Evolutionary conservation across 1,284 basidiomycete species (phyloP).

Genomic region (Coriolopsis trogii): DNA sequence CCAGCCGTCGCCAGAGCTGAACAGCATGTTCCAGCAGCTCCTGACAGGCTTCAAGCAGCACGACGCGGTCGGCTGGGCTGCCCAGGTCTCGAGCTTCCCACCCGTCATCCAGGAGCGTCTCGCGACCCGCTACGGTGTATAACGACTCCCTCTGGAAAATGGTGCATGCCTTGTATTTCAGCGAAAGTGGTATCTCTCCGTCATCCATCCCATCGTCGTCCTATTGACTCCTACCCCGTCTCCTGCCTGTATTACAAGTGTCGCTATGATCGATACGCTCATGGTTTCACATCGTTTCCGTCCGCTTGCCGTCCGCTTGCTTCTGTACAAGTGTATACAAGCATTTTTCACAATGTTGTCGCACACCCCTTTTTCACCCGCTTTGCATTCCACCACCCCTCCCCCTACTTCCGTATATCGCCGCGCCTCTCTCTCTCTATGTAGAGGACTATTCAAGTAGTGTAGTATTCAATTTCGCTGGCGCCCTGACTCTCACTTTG

Average conservation of each 20-base stretch:
- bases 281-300: no score
- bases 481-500: constrained; percentile 9
- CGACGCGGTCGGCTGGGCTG: constrained; percentile 77
- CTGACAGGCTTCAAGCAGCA: constrained; percentile 86
- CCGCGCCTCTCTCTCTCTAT: constrained; percentile 14
- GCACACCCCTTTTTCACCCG: constrained; percentile 3
- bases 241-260: constrained; percentile 19
- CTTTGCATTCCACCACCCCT: constrained; percentile 13
- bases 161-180: background rate
- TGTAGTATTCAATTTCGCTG: constrained; percentile 29
- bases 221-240: constrained; percentile 1
- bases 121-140: constrained; percentile 77
- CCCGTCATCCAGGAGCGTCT: constrained; percentile 79
- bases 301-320: no score
- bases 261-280: constrained; percentile 1
- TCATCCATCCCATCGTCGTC: constrained; percentile 12
- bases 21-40: constrained; percentile 88
- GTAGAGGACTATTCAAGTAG: constrained; percentile 31
- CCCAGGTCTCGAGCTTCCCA: constrained; percentile 77
- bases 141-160: no score
- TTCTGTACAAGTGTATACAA: constrained; percentile 9
- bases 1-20: constrained; percentile 85
- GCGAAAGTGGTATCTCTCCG: constrained; percentile 14
- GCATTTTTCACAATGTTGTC: constrained; percentile 11
- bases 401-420: background rate